These are phyloP conservation scores for Paramecium sonneborni DNA, from an alignment of 73 alveolate genomes.

Conservation along the genomic window DNA sequence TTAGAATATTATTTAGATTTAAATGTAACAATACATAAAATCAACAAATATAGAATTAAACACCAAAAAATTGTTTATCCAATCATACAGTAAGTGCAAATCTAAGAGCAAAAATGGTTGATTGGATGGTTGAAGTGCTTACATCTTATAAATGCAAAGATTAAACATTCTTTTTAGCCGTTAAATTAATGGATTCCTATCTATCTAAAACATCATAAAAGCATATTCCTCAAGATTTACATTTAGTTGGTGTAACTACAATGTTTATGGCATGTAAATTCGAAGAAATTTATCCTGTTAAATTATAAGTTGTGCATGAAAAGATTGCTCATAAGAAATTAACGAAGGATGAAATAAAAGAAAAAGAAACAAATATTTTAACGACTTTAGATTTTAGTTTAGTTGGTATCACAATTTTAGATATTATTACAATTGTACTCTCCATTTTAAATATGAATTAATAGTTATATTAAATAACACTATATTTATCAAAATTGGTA, in stretches of 20 bases:
- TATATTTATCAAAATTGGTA: slow-evolving; percentile 63
- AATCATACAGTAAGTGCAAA: slow-evolving; percentile 77
- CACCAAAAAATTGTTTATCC: slow-evolving; percentile 35
- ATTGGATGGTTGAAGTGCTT: slow-evolving; percentile 96
- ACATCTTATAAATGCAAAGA: slow-evolving; percentile 78
- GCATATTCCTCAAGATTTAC: slow-evolving; percentile 71
- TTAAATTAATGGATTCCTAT: slow-evolving; percentile 77
- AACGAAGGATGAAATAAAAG: slow-evolving; percentile 56
- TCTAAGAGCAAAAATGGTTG: slow-evolving; percentile 92
- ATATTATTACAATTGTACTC: slow-evolving; percentile 13
- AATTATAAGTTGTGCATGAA: slow-evolving; percentile 58
- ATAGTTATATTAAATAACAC: slow-evolving; percentile 40
- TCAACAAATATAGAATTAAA: background rate
- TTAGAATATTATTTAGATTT: background rate
- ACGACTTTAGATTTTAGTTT: slow-evolving; percentile 34
- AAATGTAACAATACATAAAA: background rate
- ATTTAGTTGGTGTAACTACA: slow-evolving; percentile 74
- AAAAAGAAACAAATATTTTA: slow-evolving; percentile 37
- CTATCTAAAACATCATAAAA: background rate
- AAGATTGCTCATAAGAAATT: slow-evolving; percentile 64
- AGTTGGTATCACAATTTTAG: slow-evolving; percentile 47
- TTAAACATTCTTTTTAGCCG: slow-evolving; percentile 89
- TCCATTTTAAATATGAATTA: slow-evolving; percentile 37
- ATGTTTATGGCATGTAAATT: slow-evolving; percentile 83
- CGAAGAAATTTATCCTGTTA: slow-evolving; percentile 83